Evolutionary conservation across 108 stramenopile species (phyloP), one percentile per base, ranked within the genome.

Genomic region (Stephanodiscus triporus): DNA sequence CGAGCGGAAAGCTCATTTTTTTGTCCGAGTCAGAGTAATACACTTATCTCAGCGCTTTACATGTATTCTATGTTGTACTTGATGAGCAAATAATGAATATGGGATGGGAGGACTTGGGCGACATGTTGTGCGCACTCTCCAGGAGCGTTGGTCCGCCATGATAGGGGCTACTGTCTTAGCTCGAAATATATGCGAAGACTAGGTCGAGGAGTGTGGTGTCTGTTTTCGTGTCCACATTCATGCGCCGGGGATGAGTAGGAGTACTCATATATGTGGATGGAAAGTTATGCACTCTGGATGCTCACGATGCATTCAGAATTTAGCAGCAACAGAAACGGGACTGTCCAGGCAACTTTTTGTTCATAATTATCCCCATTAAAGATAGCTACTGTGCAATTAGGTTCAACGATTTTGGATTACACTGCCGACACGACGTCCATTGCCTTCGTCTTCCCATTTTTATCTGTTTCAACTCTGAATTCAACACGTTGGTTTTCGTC

Each of bases 361-460:
- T 4, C 43, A 45, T 4, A 45, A 45, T 45, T 17, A 45, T 45
- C 43, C 43, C 16, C 43, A 13, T 0, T 45, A 45, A 45, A 45
- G 14, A 45, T 45, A 45, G 43, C 13, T 45, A 14, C 14, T 17
- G 3, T 40, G 40, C 40, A 45, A 45, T 45, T 2, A 45, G 43
- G 43, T 45, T 45, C 16, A 45, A 45, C 11, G 43, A 45, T 45
- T 45, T 45, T 13, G 43, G 43, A 16, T 17, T 45, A 45, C 16
- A 16, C 16, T 14, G 43, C 43, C 43, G 43, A 45, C 14, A 45
- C 43, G 34, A 97, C 96, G 63, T 90, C 83, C 24, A 82, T 53
- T 19, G 96, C 96, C 68, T 88, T 91, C 3, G 36, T 54, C 34
- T 58, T 73, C 23, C 85, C 82, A 43, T 69, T 80, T 5, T 37